Evolutionary conservation across 1,284 basidiomycete species (phyloP).

Genomic region (Cryptococcus floricola): DNA sequence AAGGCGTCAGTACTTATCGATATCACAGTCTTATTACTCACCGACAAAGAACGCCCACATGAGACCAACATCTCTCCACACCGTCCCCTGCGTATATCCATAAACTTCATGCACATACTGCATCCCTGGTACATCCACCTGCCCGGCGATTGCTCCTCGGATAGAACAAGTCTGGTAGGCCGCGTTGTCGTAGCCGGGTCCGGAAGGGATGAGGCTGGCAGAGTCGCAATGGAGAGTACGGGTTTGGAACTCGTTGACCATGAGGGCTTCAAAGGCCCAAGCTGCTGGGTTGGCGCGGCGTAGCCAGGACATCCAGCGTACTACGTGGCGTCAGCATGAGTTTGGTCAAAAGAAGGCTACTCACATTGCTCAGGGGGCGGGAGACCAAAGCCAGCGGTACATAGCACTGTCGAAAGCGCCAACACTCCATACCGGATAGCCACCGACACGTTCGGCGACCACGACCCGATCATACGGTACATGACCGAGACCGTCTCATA

Average conservation of each 20-base stretch:
- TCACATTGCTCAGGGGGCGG: not conserved
- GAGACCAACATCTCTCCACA: constrained; percentile 54
- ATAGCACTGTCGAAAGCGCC: constrained; percentile 32
- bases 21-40: too few species aligned
- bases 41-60: constrained; percentile 53
- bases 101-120: too few species aligned
- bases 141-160: too few species aligned
- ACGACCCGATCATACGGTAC: not conserved
- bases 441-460: not conserved
- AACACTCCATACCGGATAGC: not conserved
- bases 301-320: not conserved
- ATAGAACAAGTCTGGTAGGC: too few species aligned
- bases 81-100: too few species aligned
- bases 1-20: constrained; percentile 20
- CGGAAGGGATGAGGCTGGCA: not conserved
- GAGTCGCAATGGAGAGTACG: not conserved
- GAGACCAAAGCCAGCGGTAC: not conserved
- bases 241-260: not conserved
- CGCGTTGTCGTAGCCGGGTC: not conserved
- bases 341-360: not conserved
- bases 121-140: too few species aligned
- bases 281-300: not conserved
- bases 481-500: not conserved
- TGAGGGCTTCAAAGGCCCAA: not conserved
- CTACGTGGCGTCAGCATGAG: too few species aligned